Evolutionary conservation across 2,329 filamentous ascomycete genomes (phyloP).

Genomic region (Colletotrichum neosansevieriae): DNA sequence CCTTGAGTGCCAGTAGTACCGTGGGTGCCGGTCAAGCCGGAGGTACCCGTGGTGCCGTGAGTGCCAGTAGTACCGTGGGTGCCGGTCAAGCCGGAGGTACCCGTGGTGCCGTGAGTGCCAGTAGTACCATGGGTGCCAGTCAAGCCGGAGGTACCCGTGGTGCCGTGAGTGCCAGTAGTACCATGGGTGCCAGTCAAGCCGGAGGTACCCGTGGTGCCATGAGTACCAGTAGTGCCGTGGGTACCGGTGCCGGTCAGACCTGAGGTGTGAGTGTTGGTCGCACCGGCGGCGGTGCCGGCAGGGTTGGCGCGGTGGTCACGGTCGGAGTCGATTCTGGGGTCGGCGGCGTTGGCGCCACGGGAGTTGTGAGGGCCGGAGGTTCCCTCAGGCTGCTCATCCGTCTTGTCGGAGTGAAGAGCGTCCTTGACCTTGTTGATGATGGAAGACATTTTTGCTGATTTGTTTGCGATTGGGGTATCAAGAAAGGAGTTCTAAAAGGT

Average conservation of each 20-base stretch:
- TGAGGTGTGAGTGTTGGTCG: slow-evolving; percentile 33
- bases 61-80: slow-evolving; percentile 44
- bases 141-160: slow-evolving; percentile 43
- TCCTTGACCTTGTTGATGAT: slow-evolving; percentile 73
- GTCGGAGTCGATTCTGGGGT: slow-evolving; percentile 66
- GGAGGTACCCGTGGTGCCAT: slow-evolving; percentile 49
- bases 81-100: slow-evolving; percentile 32
- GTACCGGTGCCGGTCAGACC: slow-evolving; percentile 23
- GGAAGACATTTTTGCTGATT: slow-evolving; percentile 62
- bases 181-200: slow-evolving; percentile 46
- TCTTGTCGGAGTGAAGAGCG: slow-evolving; percentile 60
- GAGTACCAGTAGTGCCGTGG: slow-evolving; percentile 45
- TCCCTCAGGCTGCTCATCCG: slow-evolving; percentile 44
- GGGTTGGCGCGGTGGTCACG: slow-evolving; percentile 54
- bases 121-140: slow-evolving; percentile 43
- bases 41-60: no score
- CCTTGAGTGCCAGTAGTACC: slow-evolving; percentile 45
- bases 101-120: slow-evolving; percentile 21
- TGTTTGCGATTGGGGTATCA: slow-evolving; percentile 42
- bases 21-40: no score
- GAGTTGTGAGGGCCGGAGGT: slow-evolving; percentile 50
- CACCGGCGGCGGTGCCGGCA: slow-evolving; percentile 49
- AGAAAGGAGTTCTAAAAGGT: slow-evolving; percentile 7
- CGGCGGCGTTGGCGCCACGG: slow-evolving; percentile 59
- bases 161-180: slow-evolving; percentile 40